phyloP scores from a whole-genome alignment of 306 rosid species.

The Hippophae gyantsensis region DNA sequence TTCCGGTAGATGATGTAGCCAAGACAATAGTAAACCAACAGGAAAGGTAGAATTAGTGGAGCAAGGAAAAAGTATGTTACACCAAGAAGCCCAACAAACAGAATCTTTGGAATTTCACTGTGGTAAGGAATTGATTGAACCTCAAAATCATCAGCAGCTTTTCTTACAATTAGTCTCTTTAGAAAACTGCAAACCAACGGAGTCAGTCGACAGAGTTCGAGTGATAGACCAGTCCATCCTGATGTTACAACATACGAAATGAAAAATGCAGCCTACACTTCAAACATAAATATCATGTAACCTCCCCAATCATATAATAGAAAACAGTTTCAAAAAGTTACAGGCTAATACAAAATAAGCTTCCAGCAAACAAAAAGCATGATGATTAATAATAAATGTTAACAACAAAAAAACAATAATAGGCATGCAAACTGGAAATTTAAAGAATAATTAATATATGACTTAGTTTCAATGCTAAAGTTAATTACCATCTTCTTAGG shows the following conservation, averaged over 20 bases:
- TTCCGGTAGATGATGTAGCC: slow-evolving; percentile 61
- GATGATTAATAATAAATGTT: no score
- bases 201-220: slow-evolving; percentile 50
- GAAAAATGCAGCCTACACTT: slow-evolving; percentile 77
- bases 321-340: background rate
- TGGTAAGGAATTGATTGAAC: slow-evolving; percentile 58
- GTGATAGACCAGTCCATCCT: slow-evolving; percentile 58
- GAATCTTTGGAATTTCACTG: slow-evolving; percentile 53
- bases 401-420: no score
- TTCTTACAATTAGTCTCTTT: slow-evolving; percentile 24
- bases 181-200: slow-evolving; percentile 35
- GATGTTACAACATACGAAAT: slow-evolving; percentile 56
- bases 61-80: slow-evolving; percentile 59
- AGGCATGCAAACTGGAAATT: no score
- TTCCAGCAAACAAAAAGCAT: no score
- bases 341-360: no score
- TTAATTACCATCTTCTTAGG: no score
- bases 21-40: slow-evolving; percentile 57
- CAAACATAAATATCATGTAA: slow-evolving; percentile 6
- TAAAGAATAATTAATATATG: no score
- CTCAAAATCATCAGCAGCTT: slow-evolving; percentile 31
- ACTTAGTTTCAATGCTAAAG: no score
- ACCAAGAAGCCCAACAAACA: slow-evolving; percentile 50
- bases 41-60: slow-evolving; percentile 76
- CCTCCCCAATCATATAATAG: background rate